phyloP scores from a whole-genome alignment of 1,284 basidiomycete species.

The Austropuccinia psidii region DNA sequence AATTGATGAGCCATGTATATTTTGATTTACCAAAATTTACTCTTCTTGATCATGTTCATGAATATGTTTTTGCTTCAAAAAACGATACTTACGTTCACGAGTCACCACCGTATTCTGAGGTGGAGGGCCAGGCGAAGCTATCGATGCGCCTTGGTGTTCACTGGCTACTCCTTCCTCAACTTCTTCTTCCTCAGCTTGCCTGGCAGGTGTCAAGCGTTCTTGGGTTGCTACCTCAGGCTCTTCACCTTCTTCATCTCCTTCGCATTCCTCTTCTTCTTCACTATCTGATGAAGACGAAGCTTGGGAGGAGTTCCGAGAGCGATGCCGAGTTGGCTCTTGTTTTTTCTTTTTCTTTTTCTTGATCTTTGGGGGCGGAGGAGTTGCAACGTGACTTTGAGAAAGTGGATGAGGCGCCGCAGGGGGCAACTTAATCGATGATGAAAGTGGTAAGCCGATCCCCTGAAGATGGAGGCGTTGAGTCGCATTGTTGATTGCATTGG shows the following conservation, averaged over 20 bases:
- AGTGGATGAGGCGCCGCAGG: constrained; percentile 12
- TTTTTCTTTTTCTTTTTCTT: constrained; percentile 22
- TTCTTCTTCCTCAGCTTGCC: background rate
- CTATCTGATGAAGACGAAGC: constrained; percentile 35
- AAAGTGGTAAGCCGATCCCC: background rate
- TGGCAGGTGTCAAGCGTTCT: background rate
- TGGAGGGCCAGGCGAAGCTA: background rate
- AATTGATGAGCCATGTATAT: background rate
- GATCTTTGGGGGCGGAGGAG: background rate
- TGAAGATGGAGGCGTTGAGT: constrained; percentile 32
- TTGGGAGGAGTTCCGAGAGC: constrained; percentile 28
- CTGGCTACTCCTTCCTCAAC: background rate
- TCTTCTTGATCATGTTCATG: too few relatives aligned
- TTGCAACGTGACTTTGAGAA: constrained; percentile 16
- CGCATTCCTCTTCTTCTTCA: constrained; percentile 7
- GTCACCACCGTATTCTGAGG: background rate
- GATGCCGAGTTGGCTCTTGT: background rate
- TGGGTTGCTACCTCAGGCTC: background rate
- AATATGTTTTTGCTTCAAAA: background rate
- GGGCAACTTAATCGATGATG: background rate
- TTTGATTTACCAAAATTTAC: too few relatives aligned
- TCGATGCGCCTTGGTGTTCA: constrained; percentile 3
- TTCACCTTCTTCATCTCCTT: constrained; percentile 13
- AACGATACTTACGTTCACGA: background rate
- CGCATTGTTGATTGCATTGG: constrained; percentile 34